phyloP scores from a whole-genome alignment of 192 early-diverging fungal genomes.

The Gamsiella multidivaricata region DNA sequence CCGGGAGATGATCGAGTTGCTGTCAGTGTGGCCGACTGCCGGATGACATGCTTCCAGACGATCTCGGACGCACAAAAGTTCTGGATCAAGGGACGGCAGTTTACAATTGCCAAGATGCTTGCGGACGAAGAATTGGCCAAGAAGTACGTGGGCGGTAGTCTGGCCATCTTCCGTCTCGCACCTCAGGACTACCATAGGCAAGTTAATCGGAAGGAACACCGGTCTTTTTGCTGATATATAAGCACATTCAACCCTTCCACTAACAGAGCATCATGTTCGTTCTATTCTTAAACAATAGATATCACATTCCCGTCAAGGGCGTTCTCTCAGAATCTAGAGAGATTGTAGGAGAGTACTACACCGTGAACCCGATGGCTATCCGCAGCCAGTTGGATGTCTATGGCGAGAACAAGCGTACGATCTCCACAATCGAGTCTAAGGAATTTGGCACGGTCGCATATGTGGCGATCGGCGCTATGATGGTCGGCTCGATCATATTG shows the following conservation, averaged over 20 bases:
- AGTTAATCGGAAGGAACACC: not conserved
- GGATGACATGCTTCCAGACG: constrained; percentile 73
- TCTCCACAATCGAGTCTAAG: constrained; percentile 70
- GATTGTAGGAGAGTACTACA: constrained; percentile 79
- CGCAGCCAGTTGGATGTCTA: constrained; percentile 76
- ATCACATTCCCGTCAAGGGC: constrained; percentile 79
- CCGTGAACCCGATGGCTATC: constrained; percentile 88
- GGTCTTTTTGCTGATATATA: not conserved
- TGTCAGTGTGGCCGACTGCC: constrained; percentile 81
- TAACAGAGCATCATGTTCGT: too few relatives aligned
- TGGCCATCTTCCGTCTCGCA: constrained; percentile 81
- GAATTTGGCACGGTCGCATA: constrained; percentile 78
- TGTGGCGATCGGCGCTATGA: constrained; percentile 84
- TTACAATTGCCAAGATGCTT: constrained; percentile 70
- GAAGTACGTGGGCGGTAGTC: constrained; percentile 69
- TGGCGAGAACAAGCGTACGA: constrained; percentile 78
- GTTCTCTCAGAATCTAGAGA: constrained; percentile 60
- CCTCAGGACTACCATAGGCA: constrained; percentile 89
- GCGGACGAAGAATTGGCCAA: constrained; percentile 59
- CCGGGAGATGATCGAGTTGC: constrained; percentile 63
- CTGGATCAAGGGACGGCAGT: constrained; percentile 86
- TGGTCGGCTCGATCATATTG: constrained; percentile 82
- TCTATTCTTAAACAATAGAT: constrained; percentile 7
- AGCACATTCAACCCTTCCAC: too few relatives aligned
- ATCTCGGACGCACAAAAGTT: constrained; percentile 72